phyloP scores from a whole-genome alignment of 2,329 filamentous ascomycete genomes.

The Grosmannia huntii region DNA sequence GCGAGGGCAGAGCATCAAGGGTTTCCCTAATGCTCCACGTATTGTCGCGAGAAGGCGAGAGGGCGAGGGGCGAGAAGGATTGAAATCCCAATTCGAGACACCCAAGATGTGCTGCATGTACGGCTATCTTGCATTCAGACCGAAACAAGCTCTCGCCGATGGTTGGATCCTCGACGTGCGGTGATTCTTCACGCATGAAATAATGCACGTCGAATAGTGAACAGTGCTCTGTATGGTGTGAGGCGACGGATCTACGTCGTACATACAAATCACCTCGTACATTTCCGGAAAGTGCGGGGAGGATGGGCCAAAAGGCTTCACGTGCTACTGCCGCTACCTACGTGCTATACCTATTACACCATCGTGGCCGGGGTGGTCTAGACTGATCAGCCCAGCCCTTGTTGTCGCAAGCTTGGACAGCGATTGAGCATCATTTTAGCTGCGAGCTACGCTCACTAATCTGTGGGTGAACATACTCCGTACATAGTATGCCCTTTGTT shows the following conservation, averaged over 20 bases:
- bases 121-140: no score
- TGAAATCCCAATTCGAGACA: not conserved
- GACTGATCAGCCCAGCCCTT: not conserved
- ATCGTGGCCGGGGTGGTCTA: not conserved
- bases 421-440: not conserved
- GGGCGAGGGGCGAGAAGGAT: not conserved
- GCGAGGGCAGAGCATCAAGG: not conserved
- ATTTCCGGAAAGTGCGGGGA: not conserved
- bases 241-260: not conserved
- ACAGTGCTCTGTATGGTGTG: not conserved
- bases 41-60: constrained; percentile 1
- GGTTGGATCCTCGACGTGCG: not conserved
- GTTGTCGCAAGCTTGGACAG: not conserved
- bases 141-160: no score
- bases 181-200: not conserved
- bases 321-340: not conserved
- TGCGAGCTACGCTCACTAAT: not conserved
- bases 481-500: not conserved
- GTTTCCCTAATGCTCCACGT: not conserved
- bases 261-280: no score
- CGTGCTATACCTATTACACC: not conserved
- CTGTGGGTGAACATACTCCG: not conserved
- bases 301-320: not conserved
- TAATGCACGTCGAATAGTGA: not conserved
- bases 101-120: not conserved